phyloP scores from a whole-genome alignment of 257 asterid species.

The Nicotiana sylvestris region DNA sequence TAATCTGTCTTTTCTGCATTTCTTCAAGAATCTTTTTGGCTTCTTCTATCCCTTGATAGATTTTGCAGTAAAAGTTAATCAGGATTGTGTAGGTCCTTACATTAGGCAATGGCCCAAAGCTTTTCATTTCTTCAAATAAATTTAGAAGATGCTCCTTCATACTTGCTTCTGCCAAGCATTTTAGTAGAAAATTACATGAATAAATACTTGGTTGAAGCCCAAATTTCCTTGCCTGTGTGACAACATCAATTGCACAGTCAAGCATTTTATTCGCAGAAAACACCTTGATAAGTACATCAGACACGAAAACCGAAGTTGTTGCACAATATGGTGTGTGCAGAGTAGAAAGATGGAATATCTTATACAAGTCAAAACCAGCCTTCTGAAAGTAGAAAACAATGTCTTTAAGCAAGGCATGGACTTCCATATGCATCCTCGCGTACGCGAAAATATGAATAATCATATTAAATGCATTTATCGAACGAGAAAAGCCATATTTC shows the following conservation, averaged over 20 bases:
- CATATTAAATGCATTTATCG: slow-evolving; percentile 33
- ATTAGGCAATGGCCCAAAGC: slow-evolving; percentile 49
- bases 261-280: slow-evolving; percentile 51
- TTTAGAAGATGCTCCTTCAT: slow-evolving; percentile 22
- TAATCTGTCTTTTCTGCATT: slow-evolving; percentile 42
- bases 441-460: slow-evolving; percentile 38
- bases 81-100: slow-evolving; percentile 50
- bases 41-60: slow-evolving; percentile 25
- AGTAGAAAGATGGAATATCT: slow-evolving; percentile 27
- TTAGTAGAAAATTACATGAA: slow-evolving; percentile 62
- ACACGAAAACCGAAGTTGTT: slow-evolving; percentile 19
- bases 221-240: slow-evolving; percentile 30
- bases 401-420: slow-evolving; percentile 47
- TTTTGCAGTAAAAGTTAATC: slow-evolving; percentile 45
- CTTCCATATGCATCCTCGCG: slow-evolving; percentile 47
- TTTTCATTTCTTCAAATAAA: slow-evolving; percentile 45
- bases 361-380: slow-evolving; percentile 32
- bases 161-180: slow-evolving; percentile 44
- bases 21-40: slow-evolving; percentile 42
- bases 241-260: slow-evolving; percentile 40
- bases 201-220: slow-evolving; percentile 40
- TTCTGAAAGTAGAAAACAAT: slow-evolving; percentile 35
- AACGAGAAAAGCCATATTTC: slow-evolving; percentile 38
- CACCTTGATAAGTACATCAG: slow-evolving; percentile 47
- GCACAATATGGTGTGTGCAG: slow-evolving; percentile 26